Evolutionary conservation across 768 basidiomycete genomes (phyloP).

Genomic region (Phlebiopsis flavidoalba): DNA sequence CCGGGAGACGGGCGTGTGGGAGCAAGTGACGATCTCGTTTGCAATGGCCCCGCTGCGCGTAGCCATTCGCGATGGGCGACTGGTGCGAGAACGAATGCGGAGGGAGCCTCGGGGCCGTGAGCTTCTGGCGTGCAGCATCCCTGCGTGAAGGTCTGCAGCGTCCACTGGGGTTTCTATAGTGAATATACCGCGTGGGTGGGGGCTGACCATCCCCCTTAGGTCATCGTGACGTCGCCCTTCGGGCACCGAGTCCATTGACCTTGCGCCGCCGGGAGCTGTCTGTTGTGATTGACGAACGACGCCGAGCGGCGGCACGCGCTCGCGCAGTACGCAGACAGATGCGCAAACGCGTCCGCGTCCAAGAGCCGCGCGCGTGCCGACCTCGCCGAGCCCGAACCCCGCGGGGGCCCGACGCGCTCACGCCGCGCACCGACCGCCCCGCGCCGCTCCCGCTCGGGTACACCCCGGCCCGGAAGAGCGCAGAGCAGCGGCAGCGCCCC

Average conservation of each 20-base stretch:
- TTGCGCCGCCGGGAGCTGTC: constrained; percentile 63
- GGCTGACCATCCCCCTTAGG: constrained; percentile 22
- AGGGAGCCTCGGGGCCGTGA: constrained; percentile 59
- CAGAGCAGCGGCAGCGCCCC: neutral
- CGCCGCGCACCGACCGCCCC: neutral
- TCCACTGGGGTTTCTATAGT: constrained; percentile 7
- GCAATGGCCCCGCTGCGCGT: constrained; percentile 67
- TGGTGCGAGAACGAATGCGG: constrained; percentile 73
- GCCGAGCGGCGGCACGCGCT: constrained; percentile 61
- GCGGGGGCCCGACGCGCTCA: neutral
- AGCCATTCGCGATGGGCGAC: constrained; percentile 70
- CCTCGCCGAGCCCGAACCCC: constrained; percentile 12
- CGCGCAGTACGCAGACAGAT: constrained; percentile 51
- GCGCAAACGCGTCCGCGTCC: constrained; percentile 14
- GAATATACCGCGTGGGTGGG: constrained; percentile 3
- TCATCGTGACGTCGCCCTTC: constrained; percentile 43
- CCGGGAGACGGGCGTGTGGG: constrained; percentile 47
- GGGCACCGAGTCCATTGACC: constrained; percentile 66
- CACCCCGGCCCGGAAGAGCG: neutral
- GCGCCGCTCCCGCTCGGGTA: neutral
- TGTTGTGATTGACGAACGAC: constrained; percentile 66
- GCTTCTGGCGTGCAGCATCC: constrained; percentile 69
- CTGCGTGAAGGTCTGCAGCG: constrained; percentile 65
- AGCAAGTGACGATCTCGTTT: constrained; percentile 61
- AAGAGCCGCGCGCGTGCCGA: constrained; percentile 12